Base-by-base conservation (phyloP, 2,329 filamentous ascomycete genomes). In the Thyridium curvatum region DNA sequence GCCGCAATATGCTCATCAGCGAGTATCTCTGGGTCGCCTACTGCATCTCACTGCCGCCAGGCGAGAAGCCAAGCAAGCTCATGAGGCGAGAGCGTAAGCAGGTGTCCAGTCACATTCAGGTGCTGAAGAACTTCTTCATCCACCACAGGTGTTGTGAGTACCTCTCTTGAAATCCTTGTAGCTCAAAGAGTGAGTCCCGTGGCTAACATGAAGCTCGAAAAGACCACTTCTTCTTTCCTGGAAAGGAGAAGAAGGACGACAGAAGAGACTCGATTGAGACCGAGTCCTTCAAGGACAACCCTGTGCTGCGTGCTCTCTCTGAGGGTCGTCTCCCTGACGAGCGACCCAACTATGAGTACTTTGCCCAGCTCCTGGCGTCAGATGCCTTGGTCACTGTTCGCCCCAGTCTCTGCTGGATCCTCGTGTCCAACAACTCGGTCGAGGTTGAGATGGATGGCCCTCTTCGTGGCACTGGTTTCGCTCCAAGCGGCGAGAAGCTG, bases 81-180 rank as follows among this genome's bases (percentile, higher is more conserved):
- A 64, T 69, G 44, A 51, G 56, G 37, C 53, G 45, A 54, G 68
- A 46, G 51, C 66, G 77, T 41, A 84, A 84, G 56, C 79, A 82
- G 51, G 77, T 84, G 5, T 84, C 79, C 3, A 84, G 79, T 52
- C 80, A 84, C 52, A 84, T 84, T 52, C 80, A 85, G 53, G 80
- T 85, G 12, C 62, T 84, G 40, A 84, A 84, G 62, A 76, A 75
- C 37, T 82, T 83, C 54, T 76, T 84, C 46, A 68, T 71, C 40
- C 71, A 74, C 39, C 66, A 83, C 45, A 71, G 75, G 32, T 78
- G 74, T 55, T 82, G 79, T 82, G 63, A 71, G 78, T 66, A 18
- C 18, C 21, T 32, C 34, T 8, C 29, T 16, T 35, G 21, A 26
- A 26, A 6, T 26, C n/a, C n/a, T n/a, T n/a, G n/a, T n/a, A n/a